Conservation (phyloP, 2,329 filamentous ascomycete species). For the Cryphonectria naterciae region DNA sequence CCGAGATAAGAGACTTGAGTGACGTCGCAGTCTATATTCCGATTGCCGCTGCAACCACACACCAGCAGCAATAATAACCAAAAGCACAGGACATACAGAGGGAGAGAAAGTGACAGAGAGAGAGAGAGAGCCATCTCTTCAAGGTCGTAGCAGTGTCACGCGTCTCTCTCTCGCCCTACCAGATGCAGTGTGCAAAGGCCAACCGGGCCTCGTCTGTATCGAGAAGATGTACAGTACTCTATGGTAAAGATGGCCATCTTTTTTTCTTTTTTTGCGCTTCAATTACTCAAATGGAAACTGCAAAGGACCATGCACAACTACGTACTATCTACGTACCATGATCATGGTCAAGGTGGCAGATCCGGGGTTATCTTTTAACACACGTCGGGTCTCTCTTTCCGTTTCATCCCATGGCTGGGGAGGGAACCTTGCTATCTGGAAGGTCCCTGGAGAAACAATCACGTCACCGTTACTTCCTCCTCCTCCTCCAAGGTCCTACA, state of each 20-base stretch:
- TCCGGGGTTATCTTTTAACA: neutral
- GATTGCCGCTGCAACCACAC: conserved; percentile 16
- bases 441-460: neutral
- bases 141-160: neutral
- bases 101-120: neutral
- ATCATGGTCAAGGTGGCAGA: neutral
- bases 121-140: neutral
- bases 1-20: conserved; percentile 6
- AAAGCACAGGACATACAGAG: neutral
- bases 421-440: neutral
- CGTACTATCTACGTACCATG: neutral
- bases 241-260: too few species aligned
- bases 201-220: neutral
- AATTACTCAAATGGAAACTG: neutral
- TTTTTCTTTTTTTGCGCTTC: neutral
- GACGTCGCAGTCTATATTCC: conserved; percentile 14
- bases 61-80: neutral
- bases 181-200: neutral
- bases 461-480: conserved; percentile 1
- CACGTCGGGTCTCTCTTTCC: neutral
- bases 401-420: conserved; percentile 2
- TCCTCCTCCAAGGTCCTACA: conserved; percentile 9
- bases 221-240: neutral
- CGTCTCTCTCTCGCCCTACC: neutral
- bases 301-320: too few species aligned